Evolutionary conservation across 2,329 filamentous ascomycete genomes (phyloP).

Genomic region (Penicillium psychrosexuale): DNA sequence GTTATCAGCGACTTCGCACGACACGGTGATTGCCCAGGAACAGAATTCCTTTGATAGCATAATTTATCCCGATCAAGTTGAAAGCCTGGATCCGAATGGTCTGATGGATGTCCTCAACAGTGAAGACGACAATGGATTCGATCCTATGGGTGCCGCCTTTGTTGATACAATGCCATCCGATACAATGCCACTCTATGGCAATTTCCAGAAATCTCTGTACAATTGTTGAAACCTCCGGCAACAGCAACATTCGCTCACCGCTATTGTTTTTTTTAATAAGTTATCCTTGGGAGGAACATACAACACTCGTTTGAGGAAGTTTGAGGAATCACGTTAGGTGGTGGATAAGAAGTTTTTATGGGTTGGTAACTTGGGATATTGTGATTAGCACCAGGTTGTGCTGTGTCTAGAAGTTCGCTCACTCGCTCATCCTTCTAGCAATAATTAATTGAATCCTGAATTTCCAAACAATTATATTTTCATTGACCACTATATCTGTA

Average conservation of each 20-base stretch:
- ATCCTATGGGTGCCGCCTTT: not conserved
- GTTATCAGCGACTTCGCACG: not conserved
- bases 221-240: not conserved
- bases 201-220: not conserved
- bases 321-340: not conserved
- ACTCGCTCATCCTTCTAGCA: not conserved
- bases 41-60: not conserved
- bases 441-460: not conserved
- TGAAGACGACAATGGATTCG: not conserved
- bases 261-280: not conserved
- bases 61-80: not conserved
- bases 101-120: not conserved
- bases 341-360: not conserved
- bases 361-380: not conserved
- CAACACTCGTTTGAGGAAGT: not conserved
- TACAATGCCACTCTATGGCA: not conserved
- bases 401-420: not conserved
- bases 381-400: not conserved
- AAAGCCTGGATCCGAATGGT: not conserved
- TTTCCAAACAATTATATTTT: not conserved
- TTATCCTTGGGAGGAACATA: not conserved
- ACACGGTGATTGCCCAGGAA: not conserved
- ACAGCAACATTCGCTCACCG: not conserved
- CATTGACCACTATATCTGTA: not conserved
- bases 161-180: not conserved